Conservation (phyloP, 768 basidiomycete species). For the Mycena latifolia region DNA sequence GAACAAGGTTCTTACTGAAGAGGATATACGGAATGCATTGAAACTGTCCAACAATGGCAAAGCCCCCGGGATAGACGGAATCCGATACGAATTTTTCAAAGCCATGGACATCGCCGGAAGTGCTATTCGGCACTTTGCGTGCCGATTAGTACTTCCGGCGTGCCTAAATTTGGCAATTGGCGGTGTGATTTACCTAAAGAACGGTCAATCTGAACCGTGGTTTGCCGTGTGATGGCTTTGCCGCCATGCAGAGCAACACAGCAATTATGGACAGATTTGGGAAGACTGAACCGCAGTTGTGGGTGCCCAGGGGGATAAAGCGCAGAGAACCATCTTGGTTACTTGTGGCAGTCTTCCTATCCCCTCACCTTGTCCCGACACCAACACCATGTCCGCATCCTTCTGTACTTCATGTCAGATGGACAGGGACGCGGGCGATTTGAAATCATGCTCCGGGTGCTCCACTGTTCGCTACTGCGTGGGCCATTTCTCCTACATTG, state of each 20-base stretch:
- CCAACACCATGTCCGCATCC: constrained; percentile 5
- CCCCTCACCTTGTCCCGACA: background rate
- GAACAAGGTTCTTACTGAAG: too few species aligned
- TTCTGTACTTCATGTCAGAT: constrained; percentile 12
- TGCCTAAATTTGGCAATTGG: too few species aligned
- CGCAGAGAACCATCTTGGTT: background rate
- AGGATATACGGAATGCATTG: too few species aligned
- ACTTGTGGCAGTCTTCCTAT: background rate
- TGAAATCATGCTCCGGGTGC: constrained; percentile 16
- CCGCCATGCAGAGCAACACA: background rate
- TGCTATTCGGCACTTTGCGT: too few species aligned
- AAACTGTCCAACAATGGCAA: too few species aligned
- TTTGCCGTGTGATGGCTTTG: background rate
- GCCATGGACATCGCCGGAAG: too few species aligned
- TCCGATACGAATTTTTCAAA: too few species aligned
- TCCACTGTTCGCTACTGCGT: constrained; percentile 15
- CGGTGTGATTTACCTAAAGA: too few species aligned
- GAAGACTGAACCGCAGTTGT: background rate
- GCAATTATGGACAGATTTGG: background rate
- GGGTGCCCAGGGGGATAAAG: background rate
- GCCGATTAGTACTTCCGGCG: too few species aligned
- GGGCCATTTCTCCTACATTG: constrained; percentile 9
- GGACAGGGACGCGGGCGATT: constrained; percentile 3
- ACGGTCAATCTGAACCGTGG: background rate
- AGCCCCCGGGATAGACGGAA: too few species aligned